Base-by-base conservation (phyloP, 257 asterid species). In the Solanum medicagineum region DNA sequence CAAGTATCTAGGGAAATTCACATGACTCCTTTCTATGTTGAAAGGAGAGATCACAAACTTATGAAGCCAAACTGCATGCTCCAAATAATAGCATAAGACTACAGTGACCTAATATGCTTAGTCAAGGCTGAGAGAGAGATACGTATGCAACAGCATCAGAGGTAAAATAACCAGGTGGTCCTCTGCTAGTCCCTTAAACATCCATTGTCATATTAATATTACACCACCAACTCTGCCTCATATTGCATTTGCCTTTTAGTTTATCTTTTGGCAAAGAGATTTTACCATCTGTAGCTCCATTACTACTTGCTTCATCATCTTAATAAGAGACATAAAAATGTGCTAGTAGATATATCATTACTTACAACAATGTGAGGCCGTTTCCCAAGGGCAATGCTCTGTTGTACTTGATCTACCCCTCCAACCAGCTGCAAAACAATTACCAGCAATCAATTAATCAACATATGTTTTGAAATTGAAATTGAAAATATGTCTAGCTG, bases 311-410 rank as follows among this genome's bases (percentile, higher is more conserved):
- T 17, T 32, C 68, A 47, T 32, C 68, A 26, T 32, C 32, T 32
- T 26, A 47, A 65, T 10, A 44, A 17, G 59, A 47, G 59, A 74
- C 81, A 56, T 4, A 22, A 84, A 70, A 83, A 75, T 40, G 56
- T 53, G 36, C 36, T 40, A 62, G 54, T 55, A 63, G 80, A 88
- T 22, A 88, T 17, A 85, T 20, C 20, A 79, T 53, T 85, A 91
- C 97, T 93, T 88, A 95, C 99, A 60, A 96, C 87, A 85, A 96
- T 90, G 84, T 96, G 97, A 26, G 99, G 99, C 84, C 99, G 92
- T 88, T 90, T 95, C 49, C 93, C 96, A 10, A 96, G 97, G 66
- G 88, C 86, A 88, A 92, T 91, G 87, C 94, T 92, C 92, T 96
- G 99, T 84, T 93, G 97, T 60, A 92, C 92, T n/a, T 79, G 89